Evolutionary conservation across 257 asterid genomes (phyloP).

Genomic region (Solanum piurae): DNA sequence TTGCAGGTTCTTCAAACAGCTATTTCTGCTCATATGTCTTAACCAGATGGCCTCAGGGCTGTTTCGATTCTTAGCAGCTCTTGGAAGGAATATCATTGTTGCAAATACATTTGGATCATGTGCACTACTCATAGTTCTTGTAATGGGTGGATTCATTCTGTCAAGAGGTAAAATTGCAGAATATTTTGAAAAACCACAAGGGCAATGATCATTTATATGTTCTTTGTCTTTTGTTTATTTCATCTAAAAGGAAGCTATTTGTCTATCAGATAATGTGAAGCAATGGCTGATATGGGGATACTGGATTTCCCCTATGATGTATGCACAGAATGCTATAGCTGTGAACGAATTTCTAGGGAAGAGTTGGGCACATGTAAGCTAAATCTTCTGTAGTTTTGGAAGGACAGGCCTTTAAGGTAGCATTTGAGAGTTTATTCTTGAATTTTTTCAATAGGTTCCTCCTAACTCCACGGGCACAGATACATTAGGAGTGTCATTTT

Average conservation of each 20-base stretch:
- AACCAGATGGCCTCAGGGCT: constrained; percentile 4
- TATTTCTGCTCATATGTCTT: not conserved
- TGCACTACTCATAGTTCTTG: constrained; percentile 2
- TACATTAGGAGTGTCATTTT: constrained; percentile 41
- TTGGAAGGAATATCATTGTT: constrained; percentile 7
- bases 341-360: constrained; percentile 76
- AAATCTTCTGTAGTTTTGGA: not conserved
- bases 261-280: constrained; percentile 28
- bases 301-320: constrained; percentile 80
- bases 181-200: not conserved
- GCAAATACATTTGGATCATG: constrained; percentile 13
- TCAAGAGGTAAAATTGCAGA: constrained; percentile 41
- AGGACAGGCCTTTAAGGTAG: not conserved
- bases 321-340: constrained; percentile 61
- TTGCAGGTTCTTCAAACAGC: constrained; percentile 10
- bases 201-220: not conserved
- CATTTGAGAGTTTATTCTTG: not conserved
- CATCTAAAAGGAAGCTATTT: not conserved
- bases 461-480: constrained; percentile 39
- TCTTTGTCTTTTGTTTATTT: not conserved
- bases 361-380: constrained; percentile 75
- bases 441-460: constrained; percentile 23
- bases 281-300: constrained; percentile 81
- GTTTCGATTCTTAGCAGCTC: constrained; percentile 6
- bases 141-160: constrained; percentile 30